These are phyloP conservation scores for Zygosaccharomyces bailii DNA, from an alignment of 805 yeast genomes.

Conservation along the genomic window DNA sequence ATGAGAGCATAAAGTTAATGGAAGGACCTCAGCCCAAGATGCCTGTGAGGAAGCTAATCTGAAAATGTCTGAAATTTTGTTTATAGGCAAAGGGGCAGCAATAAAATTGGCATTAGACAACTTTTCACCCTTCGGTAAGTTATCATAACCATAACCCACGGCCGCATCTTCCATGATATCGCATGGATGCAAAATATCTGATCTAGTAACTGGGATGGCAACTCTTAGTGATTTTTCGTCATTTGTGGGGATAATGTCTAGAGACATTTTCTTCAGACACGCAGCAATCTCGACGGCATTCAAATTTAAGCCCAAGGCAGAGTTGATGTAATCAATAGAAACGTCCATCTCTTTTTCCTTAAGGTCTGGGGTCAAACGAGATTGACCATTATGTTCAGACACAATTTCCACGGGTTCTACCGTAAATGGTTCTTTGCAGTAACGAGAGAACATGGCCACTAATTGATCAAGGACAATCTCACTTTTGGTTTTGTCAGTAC, in stretches of 20 bases:
- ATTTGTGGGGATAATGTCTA: constrained; percentile 55
- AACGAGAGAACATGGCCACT: constrained; percentile 93
- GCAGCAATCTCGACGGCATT: constrained; percentile 62
- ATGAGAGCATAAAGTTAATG: constrained; percentile 91
- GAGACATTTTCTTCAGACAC: constrained; percentile 77
- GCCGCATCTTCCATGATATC: constrained; percentile 99
- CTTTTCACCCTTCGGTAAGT: constrained; percentile 73
- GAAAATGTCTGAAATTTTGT: constrained; percentile 85
- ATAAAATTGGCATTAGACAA: constrained; percentile 70
- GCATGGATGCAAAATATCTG: constrained; percentile 94
- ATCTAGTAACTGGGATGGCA: constrained; percentile 85
- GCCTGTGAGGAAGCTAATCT: constrained; percentile 90
- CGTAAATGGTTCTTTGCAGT: constrained; percentile 75
- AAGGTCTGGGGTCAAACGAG: constrained; percentile 74
- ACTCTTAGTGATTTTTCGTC: constrained; percentile 52
- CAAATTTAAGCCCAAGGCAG: constrained; percentile 82
- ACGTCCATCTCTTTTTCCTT: constrained; percentile 65
- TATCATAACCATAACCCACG: constrained; percentile 91
- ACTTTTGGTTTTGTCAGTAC: constrained; percentile 90
- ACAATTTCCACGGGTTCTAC: constrained; percentile 87
- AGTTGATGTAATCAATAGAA: constrained; percentile 81
- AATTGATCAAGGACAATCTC: constrained; percentile 88
- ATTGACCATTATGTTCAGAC: constrained; percentile 73
- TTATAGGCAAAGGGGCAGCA: constrained; percentile 86
- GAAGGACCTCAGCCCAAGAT: constrained; percentile 94